Evolutionary conservation across 176 grass and related monocot species (phyloP), one percentile per base, ranked within the genome.

Genomic region (Lolium perenne): DNA sequence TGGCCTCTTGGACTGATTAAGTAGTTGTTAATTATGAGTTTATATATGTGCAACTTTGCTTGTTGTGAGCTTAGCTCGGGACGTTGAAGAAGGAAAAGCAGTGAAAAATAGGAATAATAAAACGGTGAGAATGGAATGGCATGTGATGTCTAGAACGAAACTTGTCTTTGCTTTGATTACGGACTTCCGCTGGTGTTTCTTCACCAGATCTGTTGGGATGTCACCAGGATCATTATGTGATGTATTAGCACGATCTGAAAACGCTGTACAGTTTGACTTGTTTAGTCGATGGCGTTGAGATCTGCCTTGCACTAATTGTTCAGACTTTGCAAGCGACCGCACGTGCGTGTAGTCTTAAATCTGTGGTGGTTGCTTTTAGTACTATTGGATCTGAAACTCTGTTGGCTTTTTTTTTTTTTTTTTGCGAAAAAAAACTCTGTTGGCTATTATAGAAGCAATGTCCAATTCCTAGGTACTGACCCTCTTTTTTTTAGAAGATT

Each of bases 51-150:
- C 53, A 56, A 56, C 29, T 18, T 41, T 10, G 61, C 32, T 21
- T 55, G 46, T 61, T 64, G 58, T 75, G 58, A 32, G 46, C 53
- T 66, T 87, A 81, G 46, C 20, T 41, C 10, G 46, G 38, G 57
- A 16, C 55, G 78, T 41, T 41, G 53, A 43, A 12, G 8, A 8
- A 49, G 50, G n/a, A 7, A 32, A 43, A 1, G 71, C 8, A 25
- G 12, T 49, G 20, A 12, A 74, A 74, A 26, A 2, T 11, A 47
- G 29, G 29, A 21, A 32, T n/a, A 25, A 75, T 63, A 63, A 59
- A 41, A 59, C 18, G 20, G 76, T 41, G 22, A 26, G 47, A 56
- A 56, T 38, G 9, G 1, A 56, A 20, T 46, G 61, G 18, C 60
- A 12, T 48, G 5, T 1, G 72, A 16, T 5, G n/a, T 73, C 22